These are phyloP conservation scores for Symbiodinium pilosum DNA, from an alignment of 73 alveolate species.

Conservation along the genomic window DNA sequence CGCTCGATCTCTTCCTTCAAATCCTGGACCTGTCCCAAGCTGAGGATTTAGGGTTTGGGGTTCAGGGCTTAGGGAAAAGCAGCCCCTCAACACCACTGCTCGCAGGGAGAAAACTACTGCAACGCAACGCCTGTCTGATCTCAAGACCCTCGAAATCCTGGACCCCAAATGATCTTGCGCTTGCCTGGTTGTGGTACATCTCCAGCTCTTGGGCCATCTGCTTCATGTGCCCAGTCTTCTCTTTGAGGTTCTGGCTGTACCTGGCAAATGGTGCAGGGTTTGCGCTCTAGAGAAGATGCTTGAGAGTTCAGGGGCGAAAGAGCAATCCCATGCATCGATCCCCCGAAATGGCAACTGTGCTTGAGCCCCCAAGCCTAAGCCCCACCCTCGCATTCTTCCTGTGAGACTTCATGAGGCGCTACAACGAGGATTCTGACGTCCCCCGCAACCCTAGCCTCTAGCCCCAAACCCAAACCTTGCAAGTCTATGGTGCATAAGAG, in stretches of 20 bases:
- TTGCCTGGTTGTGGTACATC: conserved; percentile 97
- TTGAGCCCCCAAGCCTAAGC: too few relatives aligned
- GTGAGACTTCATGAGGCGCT: too few relatives aligned
- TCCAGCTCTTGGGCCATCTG: conserved; percentile 98
- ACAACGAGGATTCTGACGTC: too few relatives aligned
- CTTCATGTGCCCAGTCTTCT: conserved; percentile 98
- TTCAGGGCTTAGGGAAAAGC: background rate
- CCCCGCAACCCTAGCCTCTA: too few relatives aligned
- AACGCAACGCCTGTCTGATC: too few relatives aligned
- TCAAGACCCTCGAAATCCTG: background rate
- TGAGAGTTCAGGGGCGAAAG: too few relatives aligned
- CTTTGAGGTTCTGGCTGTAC: conserved; percentile 99
- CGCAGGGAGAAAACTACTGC: too few relatives aligned
- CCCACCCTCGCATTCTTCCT: too few relatives aligned
- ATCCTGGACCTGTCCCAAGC: conserved; percentile 64
- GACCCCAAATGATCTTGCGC: background rate
- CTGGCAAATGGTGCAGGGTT: background rate
- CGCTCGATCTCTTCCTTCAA: conserved; percentile 92
- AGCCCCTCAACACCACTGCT: background rate
- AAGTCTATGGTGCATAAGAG: too few relatives aligned
- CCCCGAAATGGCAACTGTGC: too few relatives aligned
- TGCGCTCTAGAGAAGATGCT: background rate
- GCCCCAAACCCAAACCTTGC: too few relatives aligned
- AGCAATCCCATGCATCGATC: too few relatives aligned
- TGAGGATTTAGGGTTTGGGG: conserved; percentile 2